Evolutionary conservation across 352 stramenopile genomes (phyloP), one percentile per base, ranked within the genome.

Genomic region (Pythium angustatum): DNA sequence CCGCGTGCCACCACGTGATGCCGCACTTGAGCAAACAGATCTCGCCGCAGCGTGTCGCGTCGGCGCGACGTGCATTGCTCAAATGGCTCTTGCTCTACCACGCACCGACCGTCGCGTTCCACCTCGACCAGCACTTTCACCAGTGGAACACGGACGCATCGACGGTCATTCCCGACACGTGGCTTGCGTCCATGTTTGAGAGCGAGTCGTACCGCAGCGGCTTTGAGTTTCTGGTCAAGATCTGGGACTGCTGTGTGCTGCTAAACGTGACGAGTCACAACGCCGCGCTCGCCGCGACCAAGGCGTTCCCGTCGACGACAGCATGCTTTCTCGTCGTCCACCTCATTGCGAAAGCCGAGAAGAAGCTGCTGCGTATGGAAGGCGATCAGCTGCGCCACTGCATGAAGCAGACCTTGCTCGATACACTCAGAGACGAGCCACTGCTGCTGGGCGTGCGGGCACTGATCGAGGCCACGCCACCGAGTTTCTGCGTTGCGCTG

Each of bases 61-160:
- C 64, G 0, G 72, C 64, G 10, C 69, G 83, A 40, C 78, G 84
- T 5, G 62, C 69, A 9, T 43, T 91, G 19, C 60, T 93, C 5
- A 92, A 93, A 71, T 76, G 73, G 54, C 64, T 94, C 52, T 52
- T 94, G 47, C 52, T 93, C n/a, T 94, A 94, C 48, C 83, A 94
- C 31, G 67, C 80, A 0, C 84, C 86, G 34, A 60, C 62, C 11
- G 66, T 93, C 22, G 79, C 83, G n/a, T 83, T 86, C 30, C 81
- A 95, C 52, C 67, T 95, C n/a, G 81, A 88, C 30, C 76, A 91
- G 36, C 75, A 90, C 43, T 91, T 90, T 24, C 76, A 83, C 17
- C 75, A 78, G 22, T 93, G 86, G 86, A 80, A 79, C 43, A 64
- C 79, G 21, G 67, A 71, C 30, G 12, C 54, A 45, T 60, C 60